These are phyloP conservation scores for Exophiala lecanii-corni DNA, from an alignment of 2,329 filamentous ascomycete species.

Conservation along the genomic window DNA sequence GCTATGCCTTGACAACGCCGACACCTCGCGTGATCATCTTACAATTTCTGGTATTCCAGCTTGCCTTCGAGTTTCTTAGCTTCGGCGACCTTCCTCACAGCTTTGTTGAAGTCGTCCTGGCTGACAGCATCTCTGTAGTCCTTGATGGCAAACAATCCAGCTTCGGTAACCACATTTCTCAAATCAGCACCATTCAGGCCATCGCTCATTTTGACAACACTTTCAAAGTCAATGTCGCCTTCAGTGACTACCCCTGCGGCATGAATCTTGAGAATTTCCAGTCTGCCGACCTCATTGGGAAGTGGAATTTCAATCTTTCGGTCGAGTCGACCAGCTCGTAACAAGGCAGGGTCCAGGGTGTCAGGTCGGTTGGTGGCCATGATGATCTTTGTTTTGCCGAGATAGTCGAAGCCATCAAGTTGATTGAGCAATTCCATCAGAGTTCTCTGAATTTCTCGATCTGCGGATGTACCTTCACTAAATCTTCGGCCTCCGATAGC, in stretches of 20 bases:
- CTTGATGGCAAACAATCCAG: constrained; percentile 96
- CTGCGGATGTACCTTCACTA: constrained; percentile 93
- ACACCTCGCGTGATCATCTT: constrained; percentile 30
- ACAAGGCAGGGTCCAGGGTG: constrained; percentile 86
- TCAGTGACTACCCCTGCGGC: constrained; percentile 79
- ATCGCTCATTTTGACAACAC: constrained; percentile 99
- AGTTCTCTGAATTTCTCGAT: constrained; percentile 96
- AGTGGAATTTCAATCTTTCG: constrained; percentile 97
- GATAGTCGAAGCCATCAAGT: constrained; percentile 96
- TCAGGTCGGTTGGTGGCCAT: constrained; percentile 99
- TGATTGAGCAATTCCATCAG: constrained; percentile 99
- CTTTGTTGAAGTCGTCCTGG: constrained; percentile 99
- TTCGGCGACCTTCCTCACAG: constrained; percentile 94
- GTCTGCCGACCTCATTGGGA: constrained; percentile 89
- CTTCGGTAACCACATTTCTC: constrained; percentile 96
- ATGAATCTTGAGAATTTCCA: constrained; percentile 99
- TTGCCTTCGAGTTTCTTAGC: constrained; percentile 98
- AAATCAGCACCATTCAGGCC: constrained; percentile 96
- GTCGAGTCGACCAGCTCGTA: constrained; percentile 89
- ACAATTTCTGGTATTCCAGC: constrained; percentile 94
- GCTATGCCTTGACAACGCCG: constrained; percentile 8
- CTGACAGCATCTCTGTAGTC: constrained; percentile 94
- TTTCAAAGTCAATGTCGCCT: constrained; percentile 97
- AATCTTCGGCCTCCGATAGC: constrained; percentile 96
- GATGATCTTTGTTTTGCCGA: constrained; percentile 99